These are phyloP conservation scores for Cetraspora pellucida DNA, from an alignment of 192 early-diverging fungal species.

Conservation along the genomic window DNA sequence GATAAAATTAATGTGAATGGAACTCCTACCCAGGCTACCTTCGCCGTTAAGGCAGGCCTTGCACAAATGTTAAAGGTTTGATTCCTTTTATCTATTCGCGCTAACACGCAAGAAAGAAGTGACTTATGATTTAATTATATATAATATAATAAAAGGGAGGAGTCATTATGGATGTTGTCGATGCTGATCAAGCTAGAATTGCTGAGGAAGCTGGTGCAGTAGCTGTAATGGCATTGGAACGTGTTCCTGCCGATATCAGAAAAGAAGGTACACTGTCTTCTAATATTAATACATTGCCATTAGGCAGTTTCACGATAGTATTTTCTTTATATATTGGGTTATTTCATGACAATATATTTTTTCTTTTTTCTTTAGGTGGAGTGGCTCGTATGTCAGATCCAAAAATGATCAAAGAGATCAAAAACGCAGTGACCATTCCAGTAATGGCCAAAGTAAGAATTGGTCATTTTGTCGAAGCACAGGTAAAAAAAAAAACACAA, in stretches of 20 bases:
- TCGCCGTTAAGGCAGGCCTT: slow-evolving; percentile 92
- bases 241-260: slow-evolving; percentile 98
- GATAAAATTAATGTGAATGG: slow-evolving; percentile 17
- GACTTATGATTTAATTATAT: neutral
- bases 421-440: slow-evolving; percentile 92
- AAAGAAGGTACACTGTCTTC: slow-evolving; percentile 68
- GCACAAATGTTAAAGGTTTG: slow-evolving; percentile 96
- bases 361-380: slow-evolving; percentile 57
- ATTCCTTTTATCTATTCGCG: neutral
- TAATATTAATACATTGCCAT: too few species aligned
- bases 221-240: slow-evolving; percentile 97
- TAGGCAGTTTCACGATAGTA: too few species aligned
- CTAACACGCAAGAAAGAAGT: neutral
- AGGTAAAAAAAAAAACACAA: slow-evolving; percentile 42
- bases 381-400: slow-evolving; percentile 99
- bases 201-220: slow-evolving; percentile 96
- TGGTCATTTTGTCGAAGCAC: slow-evolving; percentile 98
- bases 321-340: neutral
- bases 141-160: slow-evolving; percentile 71
- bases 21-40: slow-evolving; percentile 50
- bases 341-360: neutral
- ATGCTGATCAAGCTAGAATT: slow-evolving; percentile 96
- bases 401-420: slow-evolving; percentile 95
- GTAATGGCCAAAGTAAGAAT: slow-evolving; percentile 99
- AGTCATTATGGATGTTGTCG: slow-evolving; percentile 99